Evolutionary conservation across 768 basidiomycete genomes (phyloP).

Genomic region (Rhizopogon vulgaris): DNA sequence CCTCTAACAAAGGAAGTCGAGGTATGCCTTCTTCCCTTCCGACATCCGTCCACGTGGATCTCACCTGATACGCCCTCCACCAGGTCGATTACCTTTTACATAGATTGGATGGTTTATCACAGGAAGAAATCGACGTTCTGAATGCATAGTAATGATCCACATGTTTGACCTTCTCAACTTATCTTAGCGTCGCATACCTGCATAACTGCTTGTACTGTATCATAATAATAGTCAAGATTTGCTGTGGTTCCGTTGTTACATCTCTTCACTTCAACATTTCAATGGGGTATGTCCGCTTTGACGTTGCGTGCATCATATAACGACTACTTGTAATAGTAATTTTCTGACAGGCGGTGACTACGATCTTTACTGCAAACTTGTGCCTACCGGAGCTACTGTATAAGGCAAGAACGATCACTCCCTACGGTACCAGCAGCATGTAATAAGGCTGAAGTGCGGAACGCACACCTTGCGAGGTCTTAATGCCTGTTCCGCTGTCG

Average conservation of each 20-base stretch:
- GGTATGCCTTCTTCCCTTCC: constrained; percentile 42
- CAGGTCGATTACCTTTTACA: constrained; percentile 95
- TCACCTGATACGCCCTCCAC: not conserved
- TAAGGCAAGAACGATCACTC: no score
- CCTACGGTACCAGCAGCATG: no score
- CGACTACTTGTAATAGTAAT: no score
- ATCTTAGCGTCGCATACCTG: not conserved
- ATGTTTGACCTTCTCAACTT: not conserved
- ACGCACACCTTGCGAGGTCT: no score
- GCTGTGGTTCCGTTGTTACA: no score
- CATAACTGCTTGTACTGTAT: not conserved
- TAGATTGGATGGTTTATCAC: constrained; percentile 78
- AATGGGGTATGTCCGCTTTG: not conserved
- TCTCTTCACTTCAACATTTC: not conserved
- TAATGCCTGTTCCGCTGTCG: no score
- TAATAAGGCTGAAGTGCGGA: no score
- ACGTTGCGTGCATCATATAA: no score
- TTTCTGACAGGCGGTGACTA: no score
- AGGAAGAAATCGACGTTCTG: constrained; percentile 72
- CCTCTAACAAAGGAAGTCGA: constrained; percentile 98
- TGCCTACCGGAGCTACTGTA: no score
- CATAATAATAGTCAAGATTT: not conserved
- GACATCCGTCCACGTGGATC: not conserved
- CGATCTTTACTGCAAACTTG: no score
- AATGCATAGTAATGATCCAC: constrained; percentile 13